These are phyloP conservation scores for Taiozyma sp. DNA, from an alignment of 1,139 yeast species.

Conservation along the genomic window DNA sequence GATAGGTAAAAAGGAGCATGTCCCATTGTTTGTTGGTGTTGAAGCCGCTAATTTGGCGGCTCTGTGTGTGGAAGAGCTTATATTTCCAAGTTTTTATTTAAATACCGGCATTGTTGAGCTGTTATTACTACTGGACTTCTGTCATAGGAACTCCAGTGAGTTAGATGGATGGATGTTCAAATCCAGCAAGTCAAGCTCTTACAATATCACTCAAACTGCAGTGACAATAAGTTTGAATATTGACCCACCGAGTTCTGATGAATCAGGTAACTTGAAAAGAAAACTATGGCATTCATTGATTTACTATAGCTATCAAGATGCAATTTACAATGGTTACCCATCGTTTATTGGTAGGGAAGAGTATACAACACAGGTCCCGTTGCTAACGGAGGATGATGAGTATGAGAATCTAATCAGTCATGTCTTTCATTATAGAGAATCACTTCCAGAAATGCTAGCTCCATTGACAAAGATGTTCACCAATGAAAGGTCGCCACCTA, in stretches of 20 bases:
- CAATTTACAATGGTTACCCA: conserved; percentile 4
- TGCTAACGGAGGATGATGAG: neutral
- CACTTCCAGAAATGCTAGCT: neutral
- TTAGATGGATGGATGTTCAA: conserved; percentile 2
- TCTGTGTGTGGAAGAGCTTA: conserved; percentile 6
- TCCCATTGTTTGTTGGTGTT: neutral
- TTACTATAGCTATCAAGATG: conserved; percentile 4
- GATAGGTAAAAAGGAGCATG: conserved; percentile 3
- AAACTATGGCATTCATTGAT: conserved; percentile 7
- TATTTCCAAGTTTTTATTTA: conserved; percentile 3
- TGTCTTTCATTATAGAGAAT: neutral
- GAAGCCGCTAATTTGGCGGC: conserved; percentile 5
- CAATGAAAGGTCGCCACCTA: neutral
- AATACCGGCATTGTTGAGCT: conserved; percentile 4
- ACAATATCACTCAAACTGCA: neutral
- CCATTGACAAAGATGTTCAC: neutral
- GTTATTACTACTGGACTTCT: conserved; percentile 2
- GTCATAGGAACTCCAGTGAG: conserved; percentile 3
- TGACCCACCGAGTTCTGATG: conserved; percentile 2
- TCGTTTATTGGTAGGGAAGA: conserved; percentile 3
- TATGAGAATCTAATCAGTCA: neutral
- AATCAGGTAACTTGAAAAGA: conserved; percentile 1
- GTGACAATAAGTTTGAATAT: neutral
- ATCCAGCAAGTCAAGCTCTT: neutral
- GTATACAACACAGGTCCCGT: conserved; percentile 2